Conservation (phyloP, 371 early-diverging fungal species). For the Lichtheimia ramosa region DNA sequence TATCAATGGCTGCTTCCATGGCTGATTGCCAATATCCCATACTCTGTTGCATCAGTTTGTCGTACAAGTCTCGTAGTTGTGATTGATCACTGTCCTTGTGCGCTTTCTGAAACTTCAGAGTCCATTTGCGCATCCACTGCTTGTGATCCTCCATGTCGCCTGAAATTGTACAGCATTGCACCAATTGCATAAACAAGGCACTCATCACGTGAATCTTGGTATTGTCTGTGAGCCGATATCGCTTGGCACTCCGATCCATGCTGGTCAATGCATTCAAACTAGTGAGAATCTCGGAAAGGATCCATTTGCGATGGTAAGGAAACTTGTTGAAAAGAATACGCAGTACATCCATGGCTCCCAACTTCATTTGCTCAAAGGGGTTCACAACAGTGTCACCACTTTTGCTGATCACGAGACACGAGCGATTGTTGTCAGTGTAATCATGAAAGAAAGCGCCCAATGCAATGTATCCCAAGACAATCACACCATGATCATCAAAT, state of each 20-base stretch:
- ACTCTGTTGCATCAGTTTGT: slow-evolving; percentile 19
- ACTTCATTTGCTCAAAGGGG: slow-evolving; percentile 48
- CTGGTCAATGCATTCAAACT: slow-evolving; percentile 65
- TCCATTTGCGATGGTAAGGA: slow-evolving; percentile 70
- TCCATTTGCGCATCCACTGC: slow-evolving; percentile 37
- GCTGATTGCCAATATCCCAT: slow-evolving; percentile 34
- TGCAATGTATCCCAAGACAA: slow-evolving; percentile 36
- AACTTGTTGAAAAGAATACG: slow-evolving; percentile 63
- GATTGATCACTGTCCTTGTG: slow-evolving; percentile 26
- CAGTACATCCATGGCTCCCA: slow-evolving; percentile 46
- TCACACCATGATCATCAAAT: slow-evolving; percentile 34
- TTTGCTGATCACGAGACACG: slow-evolving; percentile 8
- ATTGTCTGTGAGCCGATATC: slow-evolving; percentile 65
- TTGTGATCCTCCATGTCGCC: slow-evolving; percentile 20
- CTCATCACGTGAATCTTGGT: slow-evolving; percentile 74
- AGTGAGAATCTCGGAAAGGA: slow-evolving; percentile 82
- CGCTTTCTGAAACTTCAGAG: slow-evolving; percentile 27
- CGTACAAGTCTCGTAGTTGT: slow-evolving; percentile 19
- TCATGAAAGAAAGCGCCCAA: slow-evolving; percentile 47
- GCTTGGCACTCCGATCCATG: slow-evolving; percentile 46
- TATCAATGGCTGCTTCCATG: slow-evolving; percentile 60
- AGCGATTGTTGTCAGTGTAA: slow-evolving; percentile 16
- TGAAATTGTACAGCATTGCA: slow-evolving; percentile 66
- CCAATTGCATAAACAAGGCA: slow-evolving; percentile 79
- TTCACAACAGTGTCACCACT: slow-evolving; percentile 27